Evolutionary conservation across 768 basidiomycete species (phyloP).

Genomic region (Kwoniella botswanensis): DNA sequence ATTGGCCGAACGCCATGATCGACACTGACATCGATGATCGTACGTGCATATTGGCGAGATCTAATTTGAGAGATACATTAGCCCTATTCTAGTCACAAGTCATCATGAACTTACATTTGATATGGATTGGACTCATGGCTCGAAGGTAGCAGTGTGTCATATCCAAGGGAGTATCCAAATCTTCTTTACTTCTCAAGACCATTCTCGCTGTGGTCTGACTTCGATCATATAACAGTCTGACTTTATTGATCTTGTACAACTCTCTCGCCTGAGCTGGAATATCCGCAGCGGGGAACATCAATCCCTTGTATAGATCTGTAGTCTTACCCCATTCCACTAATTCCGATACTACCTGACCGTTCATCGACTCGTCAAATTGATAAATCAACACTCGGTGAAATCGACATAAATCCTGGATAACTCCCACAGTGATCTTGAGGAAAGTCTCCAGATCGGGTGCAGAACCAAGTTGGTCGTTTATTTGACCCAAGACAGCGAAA

Average conservation of each 20-base stretch:
- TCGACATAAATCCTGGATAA: slow-evolving; percentile 77
- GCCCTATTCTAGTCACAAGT: slow-evolving; percentile 14
- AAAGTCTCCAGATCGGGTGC: slow-evolving; percentile 71
- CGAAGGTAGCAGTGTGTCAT: slow-evolving; percentile 84
- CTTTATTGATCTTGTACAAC: slow-evolving; percentile 76
- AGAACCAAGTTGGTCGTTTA: slow-evolving; percentile 76
- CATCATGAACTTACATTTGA: slow-evolving; percentile 66
- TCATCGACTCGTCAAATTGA: slow-evolving; percentile 80
- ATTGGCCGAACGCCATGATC: slow-evolving; percentile 74
- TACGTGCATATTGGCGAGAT: slow-evolving; percentile 80
- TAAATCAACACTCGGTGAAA: slow-evolving; percentile 82
- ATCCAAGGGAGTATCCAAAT: slow-evolving; percentile 73
- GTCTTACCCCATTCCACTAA: slow-evolving; percentile 77
- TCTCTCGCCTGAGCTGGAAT: slow-evolving; percentile 67
- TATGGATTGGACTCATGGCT: slow-evolving; percentile 86
- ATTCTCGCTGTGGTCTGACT: slow-evolving; percentile 74
- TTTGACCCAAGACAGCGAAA: slow-evolving; percentile 75
- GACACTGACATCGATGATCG: slow-evolving; percentile 86
- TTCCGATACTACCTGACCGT: slow-evolving; percentile 77
- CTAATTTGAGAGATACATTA: slow-evolving; percentile 55
- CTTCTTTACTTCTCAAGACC: slow-evolving; percentile 67
- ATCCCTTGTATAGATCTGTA: slow-evolving; percentile 68
- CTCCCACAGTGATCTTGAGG: slow-evolving; percentile 73
- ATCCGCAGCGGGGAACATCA: slow-evolving; percentile 58
- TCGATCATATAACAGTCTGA: slow-evolving; percentile 75